phyloP scores from a whole-genome alignment of 2,329 filamentous ascomycete species.

The Arthrobotrys sphaeroides region DNA sequence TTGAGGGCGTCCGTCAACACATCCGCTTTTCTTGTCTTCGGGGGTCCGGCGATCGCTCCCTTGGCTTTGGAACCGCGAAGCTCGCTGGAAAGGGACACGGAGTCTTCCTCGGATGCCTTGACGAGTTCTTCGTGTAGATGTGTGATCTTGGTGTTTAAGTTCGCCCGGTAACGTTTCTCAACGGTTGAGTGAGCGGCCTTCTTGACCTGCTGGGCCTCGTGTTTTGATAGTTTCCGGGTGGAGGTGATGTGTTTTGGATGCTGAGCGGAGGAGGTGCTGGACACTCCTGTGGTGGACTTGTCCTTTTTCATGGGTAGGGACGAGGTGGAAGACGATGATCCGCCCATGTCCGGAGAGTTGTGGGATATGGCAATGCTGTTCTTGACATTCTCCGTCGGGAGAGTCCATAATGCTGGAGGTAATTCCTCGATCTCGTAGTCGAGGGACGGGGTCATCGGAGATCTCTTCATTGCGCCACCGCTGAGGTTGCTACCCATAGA shows the following conservation, averaged over 20 bases:
- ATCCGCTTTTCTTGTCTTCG: conserved; percentile 53
- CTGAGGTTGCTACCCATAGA: conserved; percentile 51
- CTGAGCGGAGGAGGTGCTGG: conserved; percentile 41
- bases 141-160: conserved; percentile 53
- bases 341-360: conserved; percentile 50
- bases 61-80: conserved; percentile 45
- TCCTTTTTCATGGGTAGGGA: conserved; percentile 48
- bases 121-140: conserved; percentile 53
- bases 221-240: conserved; percentile 51
- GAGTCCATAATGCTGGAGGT: conserved; percentile 48
- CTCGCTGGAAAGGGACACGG: conserved; percentile 49
- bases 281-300: background rate
- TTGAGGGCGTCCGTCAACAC: conserved; percentile 53
- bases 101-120: conserved; percentile 51
- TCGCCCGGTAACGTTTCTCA: conserved; percentile 51
- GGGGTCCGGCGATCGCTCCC: conserved; percentile 30
- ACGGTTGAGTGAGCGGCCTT: conserved; percentile 52
- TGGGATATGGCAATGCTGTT: conserved; percentile 51
- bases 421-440: conserved; percentile 52
- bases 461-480: conserved; percentile 43
- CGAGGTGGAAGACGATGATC: conserved; percentile 47
- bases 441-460: conserved; percentile 49
- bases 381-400: conserved; percentile 37
- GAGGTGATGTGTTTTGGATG: conserved; percentile 53
- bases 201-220: conserved; percentile 51